Conservation (phyloP, 2,329 filamentous ascomycete genomes). For the Neopestalotiopsis rosae region DNA sequence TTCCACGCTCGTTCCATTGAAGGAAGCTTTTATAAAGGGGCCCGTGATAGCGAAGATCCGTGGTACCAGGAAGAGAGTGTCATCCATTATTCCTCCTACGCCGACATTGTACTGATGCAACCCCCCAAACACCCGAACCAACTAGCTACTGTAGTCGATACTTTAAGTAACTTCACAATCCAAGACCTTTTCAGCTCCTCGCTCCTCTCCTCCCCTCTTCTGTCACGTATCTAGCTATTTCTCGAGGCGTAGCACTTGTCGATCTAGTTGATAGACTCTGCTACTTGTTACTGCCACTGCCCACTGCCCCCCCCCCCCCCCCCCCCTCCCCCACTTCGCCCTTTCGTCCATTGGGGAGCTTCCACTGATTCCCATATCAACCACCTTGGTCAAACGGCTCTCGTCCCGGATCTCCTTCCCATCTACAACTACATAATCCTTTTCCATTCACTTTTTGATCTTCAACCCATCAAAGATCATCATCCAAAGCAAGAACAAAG, state of each 20-base stretch:
- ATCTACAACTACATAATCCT: conserved; percentile 12
- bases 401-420: conserved; percentile 7
- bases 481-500: background rate
- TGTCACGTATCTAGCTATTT: background rate
- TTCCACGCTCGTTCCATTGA: background rate
- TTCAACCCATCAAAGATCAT: conserved; percentile 7
- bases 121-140: background rate
- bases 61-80: background rate
- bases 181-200: background rate
- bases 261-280: conserved; percentile 7
- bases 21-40: background rate
- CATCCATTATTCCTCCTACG: background rate
- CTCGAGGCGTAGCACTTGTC: background rate
- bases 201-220: background rate
- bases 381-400: conserved; percentile 16
- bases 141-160: background rate
- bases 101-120: conserved; percentile 11
- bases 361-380: conserved; percentile 15
- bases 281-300: background rate
- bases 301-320: conserved; percentile 5
- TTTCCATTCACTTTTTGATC: background rate
- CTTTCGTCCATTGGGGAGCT: conserved; percentile 10
- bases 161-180: background rate
- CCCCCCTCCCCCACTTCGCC: conserved; percentile 18
- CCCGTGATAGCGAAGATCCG: background rate